Conservation (phyloP, 2,329 filamentous ascomycete genomes). For the Ceratocystis ficicola region DNA sequence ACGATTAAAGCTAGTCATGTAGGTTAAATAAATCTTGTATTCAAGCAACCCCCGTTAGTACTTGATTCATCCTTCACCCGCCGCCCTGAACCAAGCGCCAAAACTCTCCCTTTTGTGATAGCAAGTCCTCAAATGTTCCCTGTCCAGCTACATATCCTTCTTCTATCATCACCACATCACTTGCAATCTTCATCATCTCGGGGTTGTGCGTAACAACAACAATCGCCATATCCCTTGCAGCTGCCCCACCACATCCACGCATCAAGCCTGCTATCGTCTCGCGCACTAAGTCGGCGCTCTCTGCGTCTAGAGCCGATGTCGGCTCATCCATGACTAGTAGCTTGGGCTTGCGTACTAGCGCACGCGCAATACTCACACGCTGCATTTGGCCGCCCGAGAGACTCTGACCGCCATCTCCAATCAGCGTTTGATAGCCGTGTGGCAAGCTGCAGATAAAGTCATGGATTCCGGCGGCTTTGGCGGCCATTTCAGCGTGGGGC, state of each 20-base stretch:
- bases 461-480: constrained; percentile 47
- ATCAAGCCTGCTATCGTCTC: constrained; percentile 48
- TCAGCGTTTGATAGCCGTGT: constrained; percentile 55
- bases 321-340: constrained; percentile 79
- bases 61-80: neutral
- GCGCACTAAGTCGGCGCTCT: constrained; percentile 52
- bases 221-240: constrained; percentile 29
- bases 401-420: constrained; percentile 63
- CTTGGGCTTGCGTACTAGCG: constrained; percentile 56
- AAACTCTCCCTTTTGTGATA: constrained; percentile 36
- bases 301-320: constrained; percentile 64
- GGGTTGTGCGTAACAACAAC: constrained; percentile 69
- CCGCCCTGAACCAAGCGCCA: constrained; percentile 32
- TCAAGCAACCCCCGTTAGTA: no score
- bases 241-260: constrained; percentile 33
- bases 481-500: constrained; percentile 39
- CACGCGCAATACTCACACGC: constrained; percentile 66
- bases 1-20: no score
- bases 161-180: constrained; percentile 61
- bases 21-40: no score
- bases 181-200: constrained; percentile 77
- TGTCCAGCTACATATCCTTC: constrained; percentile 52
- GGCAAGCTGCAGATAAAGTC: constrained; percentile 59
- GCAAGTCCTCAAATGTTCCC: constrained; percentile 53
- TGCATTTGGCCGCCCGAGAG: constrained; percentile 77